A percentile compares a stretch with the other conserved stretches of the same genome.
phyloP scores from a whole-genome alignment of 169 alveolate genomes.

The Fabrea salina region DNA sequence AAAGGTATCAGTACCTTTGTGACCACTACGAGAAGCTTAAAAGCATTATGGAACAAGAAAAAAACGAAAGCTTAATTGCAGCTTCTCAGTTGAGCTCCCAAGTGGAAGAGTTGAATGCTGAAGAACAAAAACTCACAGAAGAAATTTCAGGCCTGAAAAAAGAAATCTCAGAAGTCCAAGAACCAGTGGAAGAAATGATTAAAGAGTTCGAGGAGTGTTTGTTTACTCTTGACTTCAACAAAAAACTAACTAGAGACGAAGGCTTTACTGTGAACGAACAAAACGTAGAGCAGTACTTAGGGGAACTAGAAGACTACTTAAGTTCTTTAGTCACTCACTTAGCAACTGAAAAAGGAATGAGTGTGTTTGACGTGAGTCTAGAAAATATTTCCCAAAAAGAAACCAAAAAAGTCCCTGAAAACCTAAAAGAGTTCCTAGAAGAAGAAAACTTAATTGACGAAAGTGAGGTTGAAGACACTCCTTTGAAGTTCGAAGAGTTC shows the following conservation, averaged over 20 bases:
- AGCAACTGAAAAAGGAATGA: no score
- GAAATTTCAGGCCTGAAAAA: conserved; percentile 35
- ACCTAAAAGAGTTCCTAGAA: neutral
- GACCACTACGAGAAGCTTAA: conserved; percentile 37
- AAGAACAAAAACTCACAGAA: conserved; percentile 2
- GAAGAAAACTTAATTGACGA: neutral
- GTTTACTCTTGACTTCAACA: conserved; percentile 46
- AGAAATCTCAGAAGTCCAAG: conserved; percentile 39
- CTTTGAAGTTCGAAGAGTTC: neutral
- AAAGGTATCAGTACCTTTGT: conserved; percentile 43
- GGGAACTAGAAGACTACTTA: conserved; percentile 60
- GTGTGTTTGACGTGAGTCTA: neutral
- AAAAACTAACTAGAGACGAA: conserved; percentile 56
- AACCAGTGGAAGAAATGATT: conserved; percentile 47
- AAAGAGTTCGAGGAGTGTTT: conserved; percentile 35
- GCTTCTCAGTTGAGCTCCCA: neutral
- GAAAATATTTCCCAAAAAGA: neutral
- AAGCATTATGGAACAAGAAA: conserved; percentile 38
- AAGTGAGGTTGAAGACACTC: neutral
- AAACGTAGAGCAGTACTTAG: conserved; percentile 51
- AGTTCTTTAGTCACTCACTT: no score
- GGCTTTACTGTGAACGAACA: conserved; percentile 56
- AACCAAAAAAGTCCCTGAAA: neutral
- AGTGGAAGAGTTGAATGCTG: conserved; percentile 32
- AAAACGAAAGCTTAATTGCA: conserved; percentile 24